Percentiles rank a stretch among this genome's conserved stretches.
phyloP scores from a whole-genome alignment of 1,139 yeast species.

The Taphrina communis region DNA sequence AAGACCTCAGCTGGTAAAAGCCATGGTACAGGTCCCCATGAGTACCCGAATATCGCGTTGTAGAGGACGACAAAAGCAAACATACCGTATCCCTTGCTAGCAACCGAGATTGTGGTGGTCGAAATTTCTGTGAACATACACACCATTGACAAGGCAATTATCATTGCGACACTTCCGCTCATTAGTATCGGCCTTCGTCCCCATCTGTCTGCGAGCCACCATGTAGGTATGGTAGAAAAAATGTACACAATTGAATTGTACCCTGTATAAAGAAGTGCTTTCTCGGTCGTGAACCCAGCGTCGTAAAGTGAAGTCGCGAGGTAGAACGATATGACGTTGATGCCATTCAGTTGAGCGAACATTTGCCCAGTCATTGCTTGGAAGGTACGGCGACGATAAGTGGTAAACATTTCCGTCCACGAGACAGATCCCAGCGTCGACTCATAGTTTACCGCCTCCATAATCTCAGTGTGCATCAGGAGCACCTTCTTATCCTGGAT shows the following conservation, averaged over 20 bases:
- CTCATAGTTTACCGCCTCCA: slow-evolving; percentile 10
- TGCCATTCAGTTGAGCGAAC: slow-evolving; percentile 14
- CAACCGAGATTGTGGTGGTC: neutral
- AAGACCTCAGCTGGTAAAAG: slow-evolving; percentile 12
- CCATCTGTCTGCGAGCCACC: slow-evolving; percentile 19
- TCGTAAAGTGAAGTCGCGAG: slow-evolving; percentile 14
- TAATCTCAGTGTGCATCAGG: slow-evolving; percentile 6
- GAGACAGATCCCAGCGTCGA: neutral
- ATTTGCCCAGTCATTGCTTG: slow-evolving; percentile 17
- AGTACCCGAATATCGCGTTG: slow-evolving; percentile 13
- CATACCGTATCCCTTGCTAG: slow-evolving; percentile 6
- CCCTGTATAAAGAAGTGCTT: slow-evolving; percentile 5
- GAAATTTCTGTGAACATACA: slow-evolving; percentile 8
- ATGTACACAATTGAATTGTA: slow-evolving; percentile 17
- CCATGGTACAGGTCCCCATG: slow-evolving; percentile 15
- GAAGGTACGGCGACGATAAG: slow-evolving; percentile 11
- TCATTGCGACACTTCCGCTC: slow-evolving; percentile 19
- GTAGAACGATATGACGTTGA: slow-evolving; percentile 12
- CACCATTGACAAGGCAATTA: slow-evolving; percentile 4
- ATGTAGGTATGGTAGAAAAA: slow-evolving; percentile 4
- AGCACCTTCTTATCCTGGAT: neutral
- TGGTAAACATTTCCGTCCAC: slow-evolving; percentile 20
- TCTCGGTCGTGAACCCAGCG: slow-evolving; percentile 15
- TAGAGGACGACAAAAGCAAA: slow-evolving; percentile 11
- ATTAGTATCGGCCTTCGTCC: slow-evolving; percentile 9